Evolutionary conservation across 2,329 filamentous ascomycete genomes (phyloP).

Genomic region (Onygena corvina): DNA sequence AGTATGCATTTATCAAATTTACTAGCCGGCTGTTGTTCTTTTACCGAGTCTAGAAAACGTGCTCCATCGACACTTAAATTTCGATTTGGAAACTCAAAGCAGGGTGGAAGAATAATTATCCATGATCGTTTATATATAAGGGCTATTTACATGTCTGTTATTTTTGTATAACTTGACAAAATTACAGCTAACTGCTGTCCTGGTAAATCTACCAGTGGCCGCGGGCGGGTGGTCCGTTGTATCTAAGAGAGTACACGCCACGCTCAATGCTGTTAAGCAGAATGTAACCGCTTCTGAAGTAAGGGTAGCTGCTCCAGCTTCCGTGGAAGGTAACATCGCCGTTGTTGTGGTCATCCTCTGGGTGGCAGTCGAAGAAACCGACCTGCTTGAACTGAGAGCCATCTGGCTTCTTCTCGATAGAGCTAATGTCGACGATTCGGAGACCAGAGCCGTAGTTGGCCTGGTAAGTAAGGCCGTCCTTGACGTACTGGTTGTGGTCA

Average conservation of each 20-base stretch:
- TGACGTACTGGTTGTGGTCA: slow-evolving; percentile 42
- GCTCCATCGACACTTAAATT: too few relatives aligned
- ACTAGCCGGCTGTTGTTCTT: not conserved
- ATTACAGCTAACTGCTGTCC: not conserved
- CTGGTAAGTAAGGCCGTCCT: slow-evolving; percentile 38
- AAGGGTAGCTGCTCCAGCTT: slow-evolving; percentile 41
- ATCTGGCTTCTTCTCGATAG: slow-evolving; percentile 29
- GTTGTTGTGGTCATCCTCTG: slow-evolving; percentile 39
- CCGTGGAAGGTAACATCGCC: slow-evolving; percentile 34
- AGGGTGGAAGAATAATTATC: too few relatives aligned
- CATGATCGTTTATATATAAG: not conserved
- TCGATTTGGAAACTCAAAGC: too few relatives aligned
- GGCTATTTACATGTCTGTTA: slow-evolving; percentile 1
- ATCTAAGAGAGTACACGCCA: slow-evolving; percentile 40
- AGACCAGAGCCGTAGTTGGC: slow-evolving; percentile 43
- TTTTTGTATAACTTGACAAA: not conserved
- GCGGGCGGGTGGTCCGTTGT: slow-evolving; percentile 10
- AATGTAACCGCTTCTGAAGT: slow-evolving; percentile 40
- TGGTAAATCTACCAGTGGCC: not conserved
- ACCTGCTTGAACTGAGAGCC: slow-evolving; percentile 38
- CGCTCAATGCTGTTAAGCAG: slow-evolving; percentile 44
- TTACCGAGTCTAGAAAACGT: too few relatives aligned
- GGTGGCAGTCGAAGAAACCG: slow-evolving; percentile 42
- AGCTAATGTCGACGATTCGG: slow-evolving; percentile 24
- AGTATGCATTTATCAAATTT: not conserved